Evolutionary conservation across 805 yeast species (phyloP).

Genomic region (Candida saitoana): DNA sequence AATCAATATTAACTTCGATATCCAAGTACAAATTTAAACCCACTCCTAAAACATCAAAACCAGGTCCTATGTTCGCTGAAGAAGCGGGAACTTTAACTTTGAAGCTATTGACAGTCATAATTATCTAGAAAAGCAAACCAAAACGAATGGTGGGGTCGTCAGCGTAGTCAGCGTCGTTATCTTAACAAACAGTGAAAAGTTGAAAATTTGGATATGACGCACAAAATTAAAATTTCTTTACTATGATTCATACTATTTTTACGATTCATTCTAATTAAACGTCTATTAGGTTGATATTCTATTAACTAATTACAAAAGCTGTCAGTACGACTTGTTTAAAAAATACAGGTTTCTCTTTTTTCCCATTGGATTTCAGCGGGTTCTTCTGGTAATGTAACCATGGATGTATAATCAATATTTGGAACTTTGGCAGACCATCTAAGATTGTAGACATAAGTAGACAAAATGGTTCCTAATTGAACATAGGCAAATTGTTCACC

Average conservation of each 20-base stretch:
- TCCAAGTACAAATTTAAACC: slow-evolving; percentile 76
- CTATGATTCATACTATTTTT: too few relatives aligned
- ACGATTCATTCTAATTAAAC: too few relatives aligned
- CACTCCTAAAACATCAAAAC: slow-evolving; percentile 93
- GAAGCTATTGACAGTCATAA: slow-evolving; percentile 39
- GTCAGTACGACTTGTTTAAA: slow-evolving; percentile 11
- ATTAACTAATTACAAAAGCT: background rate
- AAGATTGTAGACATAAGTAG: slow-evolving; percentile 68
- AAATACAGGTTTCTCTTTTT: slow-evolving; percentile 48
- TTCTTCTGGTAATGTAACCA: slow-evolving; percentile 86
- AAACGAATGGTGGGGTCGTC: background rate
- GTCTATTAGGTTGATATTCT: background rate
- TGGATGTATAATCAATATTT: slow-evolving; percentile 72
- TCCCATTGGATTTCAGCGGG: slow-evolving; percentile 75
- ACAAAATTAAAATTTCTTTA: background rate
- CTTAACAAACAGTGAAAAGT: background rate
- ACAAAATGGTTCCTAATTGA: slow-evolving; percentile 82
- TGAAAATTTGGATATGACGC: background rate
- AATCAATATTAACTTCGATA: slow-evolving; percentile 63
- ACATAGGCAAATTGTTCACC: slow-evolving; percentile 97
- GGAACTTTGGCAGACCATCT: slow-evolving; percentile 67
- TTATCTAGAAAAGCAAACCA: background rate
- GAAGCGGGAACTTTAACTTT: slow-evolving; percentile 86
- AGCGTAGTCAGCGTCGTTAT: background rate
- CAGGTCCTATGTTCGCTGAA: slow-evolving; percentile 97